Conservation (phyloP, 306 rosid species). For the Medicago lupulina region DNA sequence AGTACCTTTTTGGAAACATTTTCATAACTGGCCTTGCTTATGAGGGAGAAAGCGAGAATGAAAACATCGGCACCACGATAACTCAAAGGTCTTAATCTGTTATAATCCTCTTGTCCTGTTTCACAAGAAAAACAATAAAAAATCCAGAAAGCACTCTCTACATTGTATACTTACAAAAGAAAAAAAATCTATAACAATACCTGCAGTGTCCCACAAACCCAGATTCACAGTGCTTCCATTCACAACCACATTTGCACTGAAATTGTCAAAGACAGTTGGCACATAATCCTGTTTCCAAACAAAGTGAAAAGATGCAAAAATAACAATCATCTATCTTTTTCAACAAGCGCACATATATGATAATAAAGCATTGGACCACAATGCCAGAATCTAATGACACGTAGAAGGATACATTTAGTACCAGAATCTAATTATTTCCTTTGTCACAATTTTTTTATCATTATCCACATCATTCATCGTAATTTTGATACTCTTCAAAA, state of each 20-base stretch:
- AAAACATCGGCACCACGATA: slow-evolving; percentile 78
- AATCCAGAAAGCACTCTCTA: slow-evolving; percentile 24
- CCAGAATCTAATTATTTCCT: background rate
- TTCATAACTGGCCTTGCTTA: slow-evolving; percentile 75
- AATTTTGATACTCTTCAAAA: slow-evolving; percentile 15
- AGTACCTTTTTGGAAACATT: slow-evolving; percentile 75
- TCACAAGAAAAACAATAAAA: slow-evolving; percentile 55
- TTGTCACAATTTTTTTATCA: background rate
- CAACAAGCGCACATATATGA: background rate
- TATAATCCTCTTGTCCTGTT: slow-evolving; percentile 76
- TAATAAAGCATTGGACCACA: background rate
- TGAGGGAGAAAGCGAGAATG: slow-evolving; percentile 73
- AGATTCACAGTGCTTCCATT: slow-evolving; percentile 94
- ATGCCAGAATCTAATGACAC: background rate
- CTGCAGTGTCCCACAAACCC: slow-evolving; percentile 99
- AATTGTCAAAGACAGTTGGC: slow-evolving; percentile 98
- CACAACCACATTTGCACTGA: slow-evolving; percentile 98
- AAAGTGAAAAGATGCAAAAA: slow-evolving; percentile 39
- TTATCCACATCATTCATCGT: background rate
- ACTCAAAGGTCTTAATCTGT: slow-evolving; percentile 73
- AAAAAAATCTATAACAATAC: slow-evolving; percentile 47
- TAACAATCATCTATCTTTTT: slow-evolving; percentile 21
- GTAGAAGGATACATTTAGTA: slow-evolving; percentile 2
- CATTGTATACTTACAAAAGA: background rate
- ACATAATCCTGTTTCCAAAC: slow-evolving; percentile 83